Evolutionary conservation across 1,284 basidiomycete genomes (phyloP), one percentile per base, ranked within the genome.

Genomic region (Ceratobasidium sp.): DNA sequence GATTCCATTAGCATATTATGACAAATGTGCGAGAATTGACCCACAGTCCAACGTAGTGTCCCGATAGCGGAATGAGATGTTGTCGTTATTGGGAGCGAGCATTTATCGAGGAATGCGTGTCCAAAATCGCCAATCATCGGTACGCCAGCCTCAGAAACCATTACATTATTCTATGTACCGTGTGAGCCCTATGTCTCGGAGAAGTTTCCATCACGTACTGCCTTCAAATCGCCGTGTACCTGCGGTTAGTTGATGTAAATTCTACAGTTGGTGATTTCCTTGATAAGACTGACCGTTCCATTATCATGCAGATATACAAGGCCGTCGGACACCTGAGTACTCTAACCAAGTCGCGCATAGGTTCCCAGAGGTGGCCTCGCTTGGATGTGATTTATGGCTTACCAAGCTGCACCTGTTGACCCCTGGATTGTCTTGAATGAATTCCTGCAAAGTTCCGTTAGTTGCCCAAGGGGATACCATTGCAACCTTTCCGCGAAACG

Each of bases 201-300:
- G n/a, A n/a, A n/a, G n/a, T n/a, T n/a, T 17, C 15, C 6, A 3
- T 8, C 5, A 40, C 54, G 38, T 42, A 56, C 54, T 20, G 34
- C 54, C 20, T 56, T 38, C 13, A 56, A 32, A 40, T 56, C 35
- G 7, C 54, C 54, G 20, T 56, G 54, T 17, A 56, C 25, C 54
- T 42, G 54, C 15, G 27, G 42, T 29, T 3, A 5, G 13, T 17
- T 2, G 27, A 32, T 12, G n/a, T n/a, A n/a, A n/a, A n/a, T n/a
- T n/a, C n/a, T n/a, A n/a, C n/a, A n/a, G n/a, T n/a, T n/a, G n/a
- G n/a, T n/a, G n/a, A 20, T 56, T 13, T 40, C 12, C n/a, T 15
- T 4, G 50, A 53, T 7, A 53, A 8, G 12, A 29, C 50, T 53
- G 10, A 53, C 50, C n/a, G 32, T 31, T 22, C 25, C 50, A 29